Conservation (phyloP, 179 eudicot species). For the Silene noctiflora region DNA sequence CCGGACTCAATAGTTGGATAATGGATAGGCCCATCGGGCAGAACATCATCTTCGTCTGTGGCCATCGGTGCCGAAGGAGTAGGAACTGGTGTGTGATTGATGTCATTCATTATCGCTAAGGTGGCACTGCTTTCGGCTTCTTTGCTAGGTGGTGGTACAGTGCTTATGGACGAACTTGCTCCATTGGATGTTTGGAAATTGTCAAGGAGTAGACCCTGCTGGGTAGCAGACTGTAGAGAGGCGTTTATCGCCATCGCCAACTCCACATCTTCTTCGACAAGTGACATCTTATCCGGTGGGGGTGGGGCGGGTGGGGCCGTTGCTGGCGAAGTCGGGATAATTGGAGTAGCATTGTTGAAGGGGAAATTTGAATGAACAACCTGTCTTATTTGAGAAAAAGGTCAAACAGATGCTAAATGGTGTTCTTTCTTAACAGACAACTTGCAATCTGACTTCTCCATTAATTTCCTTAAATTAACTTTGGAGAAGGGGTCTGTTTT, state of each 20-base stretch:
- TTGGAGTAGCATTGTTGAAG: slow-evolving; percentile 41
- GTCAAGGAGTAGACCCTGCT: slow-evolving; percentile 35
- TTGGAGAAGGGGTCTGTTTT: too few species aligned
- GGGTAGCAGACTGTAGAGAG: slow-evolving; percentile 60
- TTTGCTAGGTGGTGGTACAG: slow-evolving; percentile 30
- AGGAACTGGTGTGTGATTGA: slow-evolving; percentile 29
- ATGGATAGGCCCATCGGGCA: slow-evolving; percentile 55
- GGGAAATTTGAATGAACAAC: slow-evolving; percentile 63
- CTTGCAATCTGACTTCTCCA: too few species aligned
- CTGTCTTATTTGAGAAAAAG: slow-evolving; percentile 30
- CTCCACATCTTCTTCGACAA: slow-evolving; percentile 49
- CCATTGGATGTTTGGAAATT: slow-evolving; percentile 27
- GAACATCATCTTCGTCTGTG: slow-evolving; percentile 27
- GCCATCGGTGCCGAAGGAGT: slow-evolving; percentile 49
- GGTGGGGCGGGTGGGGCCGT: slow-evolving; percentile 10
- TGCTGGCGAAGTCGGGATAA: slow-evolving; percentile 11
- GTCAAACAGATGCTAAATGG: not conserved
- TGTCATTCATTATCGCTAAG: not conserved
- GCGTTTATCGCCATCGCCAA: slow-evolving; percentile 67
- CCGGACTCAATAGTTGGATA: slow-evolving; percentile 63
- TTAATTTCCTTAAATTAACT: too few species aligned
- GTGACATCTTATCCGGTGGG: slow-evolving; percentile 23
- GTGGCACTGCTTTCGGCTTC: slow-evolving; percentile 15
- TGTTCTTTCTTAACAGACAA: not conserved
- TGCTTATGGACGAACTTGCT: slow-evolving; percentile 38